Base-by-base conservation (phyloP, 352 stramenopile genomes). In the Globisporangium cylindrosporum region DNA sequence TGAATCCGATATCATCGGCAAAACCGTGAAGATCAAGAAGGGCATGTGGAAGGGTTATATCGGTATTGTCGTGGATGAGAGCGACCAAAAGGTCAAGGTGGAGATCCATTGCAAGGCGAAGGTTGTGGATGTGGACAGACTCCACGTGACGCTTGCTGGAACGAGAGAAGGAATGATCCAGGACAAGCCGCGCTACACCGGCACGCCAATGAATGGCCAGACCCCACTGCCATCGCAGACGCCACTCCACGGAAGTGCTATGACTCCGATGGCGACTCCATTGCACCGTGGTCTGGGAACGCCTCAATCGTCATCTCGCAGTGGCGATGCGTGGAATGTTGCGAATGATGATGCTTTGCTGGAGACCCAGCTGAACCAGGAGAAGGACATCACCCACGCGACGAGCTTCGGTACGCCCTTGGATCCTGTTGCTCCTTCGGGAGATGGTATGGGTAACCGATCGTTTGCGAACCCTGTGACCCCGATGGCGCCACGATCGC, bases 1-100 rank as follows among this genome's bases (percentile, higher is more conserved):
- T 34, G 85, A 96, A 67, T 94, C 88, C 1, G 89, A 94, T 38
- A 67, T 96, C 20, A 80, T 96, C 3, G 90, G 90, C 7, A 92
- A 96, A 72, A 97, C 90, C 4, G 90, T 97, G 24, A 96, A 96
- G 77, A 91, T 97, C 72, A 96, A 94, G 70, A 94, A 94, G 66
- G 90, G 90, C 1, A 88, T 91, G 53, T 96, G 90, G 88, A 97
- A 97, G 83, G 90, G 90, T 36, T 97, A 97, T 77, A 97, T 97
- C 65, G 90, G 90, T 70, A 97, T 97, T 65, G 86, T 97, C 46
- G 88, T 96, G 29, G 89, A 95, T 70, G 89, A 95, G 78, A 89
- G 73, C 61, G 90, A 97, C 29, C 83, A 90, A 65, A 97, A 95
- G 73, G 89, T 96, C 69, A 97, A 97, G 73, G 90, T 97, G 36